Conservation (phyloP, 192 early-diverging fungal species). For the Gaertneriomyces semiglobifer region DNA sequence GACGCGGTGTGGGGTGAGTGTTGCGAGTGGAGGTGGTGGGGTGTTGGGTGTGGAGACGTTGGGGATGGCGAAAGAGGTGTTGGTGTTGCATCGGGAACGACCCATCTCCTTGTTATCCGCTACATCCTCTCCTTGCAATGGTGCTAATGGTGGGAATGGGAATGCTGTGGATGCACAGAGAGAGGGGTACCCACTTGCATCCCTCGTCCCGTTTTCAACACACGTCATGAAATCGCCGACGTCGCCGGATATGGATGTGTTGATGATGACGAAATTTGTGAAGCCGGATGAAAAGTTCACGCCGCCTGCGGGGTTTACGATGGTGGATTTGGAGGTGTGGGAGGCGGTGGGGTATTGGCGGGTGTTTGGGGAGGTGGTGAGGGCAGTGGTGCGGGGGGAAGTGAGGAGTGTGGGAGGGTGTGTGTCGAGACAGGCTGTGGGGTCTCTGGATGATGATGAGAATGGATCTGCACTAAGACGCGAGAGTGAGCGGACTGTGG, state of each 20-base stretch:
- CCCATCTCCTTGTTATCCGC: background rate
- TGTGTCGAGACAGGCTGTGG: background rate
- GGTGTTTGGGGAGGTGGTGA: background rate
- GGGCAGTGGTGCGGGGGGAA: background rate
- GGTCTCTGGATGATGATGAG: background rate
- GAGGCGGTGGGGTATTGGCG: constrained; percentile 21
- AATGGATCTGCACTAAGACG: background rate
- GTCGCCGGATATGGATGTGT: constrained; percentile 4
- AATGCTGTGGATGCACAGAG: background rate
- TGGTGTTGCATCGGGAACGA: constrained; percentile 9
- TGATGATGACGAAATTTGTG: background rate
- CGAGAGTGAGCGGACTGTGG: background rate
- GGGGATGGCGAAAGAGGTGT: background rate
- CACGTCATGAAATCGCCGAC: background rate
- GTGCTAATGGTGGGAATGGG: background rate
- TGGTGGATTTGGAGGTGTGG: constrained; percentile 15
- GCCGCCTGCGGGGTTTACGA: constrained; percentile 16
- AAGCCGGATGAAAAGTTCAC: background rate
- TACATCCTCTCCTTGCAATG: background rate
- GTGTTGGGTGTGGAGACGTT: background rate
- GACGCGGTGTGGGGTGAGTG: constrained; percentile 7
- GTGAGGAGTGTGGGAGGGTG: background rate
- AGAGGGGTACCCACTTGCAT: background rate
- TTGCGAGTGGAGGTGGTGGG: background rate
- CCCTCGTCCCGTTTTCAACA: background rate